These are phyloP conservation scores for Microascus cirrosus DNA, from an alignment of 2,329 filamentous ascomycete species.

Conservation along the genomic window DNA sequence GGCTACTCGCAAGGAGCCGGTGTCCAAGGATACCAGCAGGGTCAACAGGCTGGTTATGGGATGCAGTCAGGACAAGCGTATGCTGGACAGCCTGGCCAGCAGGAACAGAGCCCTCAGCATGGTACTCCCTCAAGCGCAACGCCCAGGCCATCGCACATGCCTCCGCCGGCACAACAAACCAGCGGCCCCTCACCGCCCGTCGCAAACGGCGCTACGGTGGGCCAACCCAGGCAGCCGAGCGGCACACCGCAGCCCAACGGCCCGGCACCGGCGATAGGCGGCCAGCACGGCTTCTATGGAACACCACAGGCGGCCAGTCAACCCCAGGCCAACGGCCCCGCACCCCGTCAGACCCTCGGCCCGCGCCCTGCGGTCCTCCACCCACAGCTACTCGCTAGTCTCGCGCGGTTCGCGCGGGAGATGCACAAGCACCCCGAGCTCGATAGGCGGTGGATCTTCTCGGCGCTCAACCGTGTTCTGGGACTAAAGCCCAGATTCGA, in stretches of 20 bases:
- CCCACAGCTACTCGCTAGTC: neutral
- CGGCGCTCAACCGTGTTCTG: slow-evolving; percentile 38
- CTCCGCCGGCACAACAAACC: slow-evolving; percentile 2
- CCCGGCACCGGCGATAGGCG: neutral
- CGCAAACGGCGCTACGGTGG: neutral
- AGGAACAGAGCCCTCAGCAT: neutral
- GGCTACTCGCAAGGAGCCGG: neutral
- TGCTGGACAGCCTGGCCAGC: neutral
- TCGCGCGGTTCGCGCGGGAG: neutral
- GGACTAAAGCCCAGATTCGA: slow-evolving; percentile 26
- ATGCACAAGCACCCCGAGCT: slow-evolving; percentile 1
- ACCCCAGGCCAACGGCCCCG: slow-evolving; percentile 4
- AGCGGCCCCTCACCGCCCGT: slow-evolving; percentile 1
- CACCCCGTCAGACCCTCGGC: neutral
- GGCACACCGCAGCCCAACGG: neutral
- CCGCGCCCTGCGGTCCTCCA: slow-evolving; percentile 4
- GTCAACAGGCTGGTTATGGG: slow-evolving; percentile 1
- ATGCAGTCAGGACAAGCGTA: neutral
- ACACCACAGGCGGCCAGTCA: neutral
- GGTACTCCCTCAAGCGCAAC: neutral
- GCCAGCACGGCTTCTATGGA: neutral
- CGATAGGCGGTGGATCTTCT: slow-evolving; percentile 23
- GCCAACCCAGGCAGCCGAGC: neutral
- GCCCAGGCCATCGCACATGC: neutral
- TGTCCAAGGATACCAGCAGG: neutral